Percentiles rank a stretch among this genome's conserved stretches.
Evolutionary conservation across 768 basidiomycete species (phyloP).

Genomic region (Suillus bovinus): DNA sequence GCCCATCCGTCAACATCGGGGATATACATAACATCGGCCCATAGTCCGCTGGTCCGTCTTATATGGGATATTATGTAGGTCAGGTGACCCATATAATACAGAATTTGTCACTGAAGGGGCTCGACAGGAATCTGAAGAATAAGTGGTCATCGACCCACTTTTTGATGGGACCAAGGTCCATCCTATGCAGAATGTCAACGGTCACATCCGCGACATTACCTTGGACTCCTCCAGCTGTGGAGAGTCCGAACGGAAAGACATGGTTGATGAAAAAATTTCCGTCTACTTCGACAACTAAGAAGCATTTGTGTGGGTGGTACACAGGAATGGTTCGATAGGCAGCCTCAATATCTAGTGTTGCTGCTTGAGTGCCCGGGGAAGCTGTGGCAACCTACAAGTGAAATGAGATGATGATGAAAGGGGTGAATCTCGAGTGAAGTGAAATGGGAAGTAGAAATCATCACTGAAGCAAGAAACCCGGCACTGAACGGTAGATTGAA

Average conservation of each 20-base stretch:
- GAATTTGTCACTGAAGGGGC: no score
- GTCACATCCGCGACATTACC: conserved; percentile 31
- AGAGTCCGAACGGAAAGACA: conserved; percentile 29
- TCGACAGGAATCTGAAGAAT: no score
- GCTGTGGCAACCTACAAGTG: conserved; percentile 34
- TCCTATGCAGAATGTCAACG: conserved; percentile 22
- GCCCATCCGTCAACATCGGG: no score
- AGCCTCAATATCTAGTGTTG: conserved; percentile 33
- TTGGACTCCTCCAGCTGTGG: conserved; percentile 32
- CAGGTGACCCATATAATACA: no score
- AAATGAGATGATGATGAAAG: no score
- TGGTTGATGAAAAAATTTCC: conserved; percentile 36
- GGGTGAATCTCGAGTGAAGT: no score
- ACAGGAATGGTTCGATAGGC: conserved; percentile 38
- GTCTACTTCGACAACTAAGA: conserved; percentile 31
- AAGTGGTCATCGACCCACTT: not conserved
- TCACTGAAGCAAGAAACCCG: no score
- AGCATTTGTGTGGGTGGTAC: conserved; percentile 32
- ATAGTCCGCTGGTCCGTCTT: no score
- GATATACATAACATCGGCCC: no score
- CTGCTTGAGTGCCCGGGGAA: conserved; percentile 33
- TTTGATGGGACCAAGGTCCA: not conserved
- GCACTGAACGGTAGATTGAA: no score
- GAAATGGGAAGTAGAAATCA: no score
- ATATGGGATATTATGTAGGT: no score